Evolutionary conservation across 495 filamentous ascomycete species (phyloP), one percentile per base, ranked within the genome.

Genomic region (Pseudoneurospora amorphoporcata): DNA sequence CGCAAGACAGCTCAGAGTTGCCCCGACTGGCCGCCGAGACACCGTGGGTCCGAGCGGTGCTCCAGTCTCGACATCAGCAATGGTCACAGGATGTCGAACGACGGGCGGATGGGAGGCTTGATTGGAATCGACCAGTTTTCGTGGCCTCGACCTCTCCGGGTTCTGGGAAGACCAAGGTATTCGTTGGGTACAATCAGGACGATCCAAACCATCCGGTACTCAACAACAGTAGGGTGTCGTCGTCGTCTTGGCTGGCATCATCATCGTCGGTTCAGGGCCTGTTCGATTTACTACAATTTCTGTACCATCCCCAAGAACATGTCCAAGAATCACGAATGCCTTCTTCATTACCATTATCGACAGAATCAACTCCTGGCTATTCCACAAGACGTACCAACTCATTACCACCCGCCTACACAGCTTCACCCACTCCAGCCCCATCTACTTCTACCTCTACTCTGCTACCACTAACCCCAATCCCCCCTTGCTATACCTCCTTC

Each of bases 201-300:
- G 12, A 70, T 68, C 71, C 47, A 68, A 72, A 9, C 72, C 74
- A 70, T 45, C 47, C 70, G 16, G 32, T 16, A 7, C 23, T 32
- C 68, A 8, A 12, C 68, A 42, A 37, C 37, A 39, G 37, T 23
- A 23, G 32, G 0, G 4, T 16, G 2, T 61, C 38, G 8, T 37
- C 65, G n/a, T 37, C 65, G n/a, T 61, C 14, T 65, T 6, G 12
- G 7, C 16, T 19, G 1, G 14, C 45, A 37, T 68, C 17, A 53
- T 17, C 16, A 72, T 19, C 37, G 35, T n/a, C 58, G 45, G 32
- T 68, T 38, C 19, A 40, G 35, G 19, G 37, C 9, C 29, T 8
- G 3, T 29, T 42, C 35, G 43, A 37, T 40, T 70, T 58, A 72
- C 58, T 68, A 32, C 12, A 39, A 47, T 14, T 39, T 32, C 41